phyloP scores from a whole-genome alignment of 305 asterid genomes.

The Withania somnifera region DNA sequence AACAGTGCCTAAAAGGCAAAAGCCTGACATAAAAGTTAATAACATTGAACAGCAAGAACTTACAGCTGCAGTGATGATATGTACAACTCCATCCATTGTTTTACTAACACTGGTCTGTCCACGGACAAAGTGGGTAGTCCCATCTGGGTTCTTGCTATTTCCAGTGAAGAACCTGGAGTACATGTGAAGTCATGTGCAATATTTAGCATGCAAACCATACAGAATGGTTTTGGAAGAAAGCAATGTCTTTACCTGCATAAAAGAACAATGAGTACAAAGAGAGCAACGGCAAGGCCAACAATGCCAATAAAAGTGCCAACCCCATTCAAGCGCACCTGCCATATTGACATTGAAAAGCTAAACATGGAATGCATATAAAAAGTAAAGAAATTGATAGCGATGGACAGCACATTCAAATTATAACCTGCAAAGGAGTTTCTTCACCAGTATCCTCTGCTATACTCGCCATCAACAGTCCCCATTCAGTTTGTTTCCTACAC shows the following conservation, averaged over 20 bases:
- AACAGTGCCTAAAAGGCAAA: neutral
- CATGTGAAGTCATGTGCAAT: neutral
- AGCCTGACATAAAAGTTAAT: conserved; percentile 2
- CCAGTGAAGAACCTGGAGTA: conserved; percentile 75
- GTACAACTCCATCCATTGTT: conserved; percentile 57
- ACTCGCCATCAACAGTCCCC: conserved; percentile 98
- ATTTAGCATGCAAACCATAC: neutral
- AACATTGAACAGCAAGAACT: conserved; percentile 26
- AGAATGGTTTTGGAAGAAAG: neutral
- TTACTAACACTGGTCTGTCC: conserved; percentile 50
- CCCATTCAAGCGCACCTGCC: conserved; percentile 92
- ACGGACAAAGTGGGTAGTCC: conserved; percentile 61
- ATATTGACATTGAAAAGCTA: conserved; percentile 15
- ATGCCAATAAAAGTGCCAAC: conserved; percentile 90
- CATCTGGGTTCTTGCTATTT: conserved; percentile 56
- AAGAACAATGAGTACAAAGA: conserved; percentile 60
- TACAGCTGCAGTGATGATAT: conserved; percentile 84
- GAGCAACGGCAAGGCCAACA: conserved; percentile 88
- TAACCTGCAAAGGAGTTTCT: conserved; percentile 99
- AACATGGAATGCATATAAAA: neutral
- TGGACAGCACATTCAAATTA: neutral
- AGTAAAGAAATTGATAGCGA: neutral
- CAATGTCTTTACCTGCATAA: conserved; percentile 42
- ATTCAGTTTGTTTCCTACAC: conserved; percentile 95
- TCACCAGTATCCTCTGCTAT: conserved; percentile 95